Percentiles rank a stretch among this genome's conserved stretches.
phyloP scores from a whole-genome alignment of 305 asterid genomes.

The Fraxinus paxiana region DNA sequence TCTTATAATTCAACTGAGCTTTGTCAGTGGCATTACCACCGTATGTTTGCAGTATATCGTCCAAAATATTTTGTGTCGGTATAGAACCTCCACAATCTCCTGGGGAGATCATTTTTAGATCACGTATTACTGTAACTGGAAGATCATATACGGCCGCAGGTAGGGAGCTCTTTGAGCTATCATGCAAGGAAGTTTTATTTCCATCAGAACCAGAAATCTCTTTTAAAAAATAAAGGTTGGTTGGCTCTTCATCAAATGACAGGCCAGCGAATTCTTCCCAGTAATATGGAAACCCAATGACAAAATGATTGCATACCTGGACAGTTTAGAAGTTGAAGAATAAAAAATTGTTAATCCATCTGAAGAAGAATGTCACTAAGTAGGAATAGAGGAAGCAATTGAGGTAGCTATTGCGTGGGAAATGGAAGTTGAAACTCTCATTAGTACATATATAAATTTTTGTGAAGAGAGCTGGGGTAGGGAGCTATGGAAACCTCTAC shows the following conservation, averaged over 20 bases:
- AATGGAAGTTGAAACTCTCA: not conserved
- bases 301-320: conserved; percentile 56
- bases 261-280: conserved; percentile 60
- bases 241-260: conserved; percentile 34
- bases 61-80: conserved; percentile 17
- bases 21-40: conserved; percentile 11
- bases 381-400: not conserved
- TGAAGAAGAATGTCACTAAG: not conserved
- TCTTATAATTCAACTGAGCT: conserved; percentile 15
- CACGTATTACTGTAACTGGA: conserved; percentile 29
- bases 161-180: conserved; percentile 6
- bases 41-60: conserved; percentile 29
- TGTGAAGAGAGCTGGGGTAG: not conserved
- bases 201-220: conserved; percentile 24
- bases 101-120: conserved; percentile 24
- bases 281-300: conserved; percentile 68
- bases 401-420: not conserved
- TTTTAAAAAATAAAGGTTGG: conserved; percentile 4
- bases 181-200: conserved; percentile 17
- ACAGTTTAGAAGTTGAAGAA: conserved; percentile 1
- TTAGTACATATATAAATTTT: not conserved
- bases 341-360: conserved; percentile 1
- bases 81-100: conserved; percentile 23
- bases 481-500: not conserved
- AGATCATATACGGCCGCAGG: conserved; percentile 27